A percentile compares a stretch with the other conserved stretches of the same genome.
Conservation (phyloP, 768 basidiomycete genomes). For the Mycena vulgaris region DNA sequence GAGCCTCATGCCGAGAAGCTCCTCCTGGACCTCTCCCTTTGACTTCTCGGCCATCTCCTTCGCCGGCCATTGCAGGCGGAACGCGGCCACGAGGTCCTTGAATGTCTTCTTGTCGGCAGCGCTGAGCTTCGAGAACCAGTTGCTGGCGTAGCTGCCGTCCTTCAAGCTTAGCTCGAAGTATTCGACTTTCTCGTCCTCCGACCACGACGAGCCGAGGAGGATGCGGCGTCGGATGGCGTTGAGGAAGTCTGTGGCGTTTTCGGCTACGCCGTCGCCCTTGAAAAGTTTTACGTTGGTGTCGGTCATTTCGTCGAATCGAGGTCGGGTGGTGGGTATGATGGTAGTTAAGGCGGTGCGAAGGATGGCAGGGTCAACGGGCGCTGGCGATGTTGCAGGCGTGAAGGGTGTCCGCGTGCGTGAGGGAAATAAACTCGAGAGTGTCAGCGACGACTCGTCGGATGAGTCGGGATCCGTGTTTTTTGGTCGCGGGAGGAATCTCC, state of each 20-base stretch:
- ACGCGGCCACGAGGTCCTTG: neutral
- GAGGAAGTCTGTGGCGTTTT: slow-evolving; percentile 1
- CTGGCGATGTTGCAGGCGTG: slow-evolving; percentile 3
- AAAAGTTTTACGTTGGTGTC: neutral
- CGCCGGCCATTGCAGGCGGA: slow-evolving; percentile 3
- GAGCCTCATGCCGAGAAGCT: neutral
- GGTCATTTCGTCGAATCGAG: neutral
- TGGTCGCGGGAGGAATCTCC: slow-evolving; percentile 2
- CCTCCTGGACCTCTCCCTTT: slow-evolving; percentile 11
- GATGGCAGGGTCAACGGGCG: neutral
- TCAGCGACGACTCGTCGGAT: neutral
- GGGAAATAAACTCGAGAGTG: neutral
- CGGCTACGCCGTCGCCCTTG: neutral
- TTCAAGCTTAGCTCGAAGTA: slow-evolving; percentile 8
- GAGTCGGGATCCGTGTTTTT: too few relatives aligned
- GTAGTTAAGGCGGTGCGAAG: neutral
- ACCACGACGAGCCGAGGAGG: neutral
- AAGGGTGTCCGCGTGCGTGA: neutral
- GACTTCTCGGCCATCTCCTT: slow-evolving; percentile 9
- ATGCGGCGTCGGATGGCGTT: slow-evolving; percentile 1
- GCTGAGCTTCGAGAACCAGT: neutral
- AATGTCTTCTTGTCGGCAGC: neutral
- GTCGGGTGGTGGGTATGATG: neutral
- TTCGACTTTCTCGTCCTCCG: neutral
- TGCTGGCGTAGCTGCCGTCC: neutral